Percentiles rank a stretch among this genome's conserved stretches.
Conservation (phyloP, 139 green algal genomes). For the Penium margaritaceum region DNA sequence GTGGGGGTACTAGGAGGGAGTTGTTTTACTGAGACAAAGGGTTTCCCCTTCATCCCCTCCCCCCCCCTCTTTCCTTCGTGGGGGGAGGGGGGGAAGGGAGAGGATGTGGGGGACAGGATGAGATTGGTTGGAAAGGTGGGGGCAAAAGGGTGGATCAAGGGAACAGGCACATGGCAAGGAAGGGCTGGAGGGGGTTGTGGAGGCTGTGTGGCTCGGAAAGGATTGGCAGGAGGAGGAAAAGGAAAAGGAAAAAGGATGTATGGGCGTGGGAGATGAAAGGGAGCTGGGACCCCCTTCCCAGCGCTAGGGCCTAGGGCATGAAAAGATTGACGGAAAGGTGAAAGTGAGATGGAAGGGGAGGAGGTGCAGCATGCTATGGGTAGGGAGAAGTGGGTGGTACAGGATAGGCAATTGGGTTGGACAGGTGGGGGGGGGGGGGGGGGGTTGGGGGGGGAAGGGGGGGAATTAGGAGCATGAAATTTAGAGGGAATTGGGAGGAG, state of each 20-base stretch:
- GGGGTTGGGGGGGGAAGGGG: background rate
- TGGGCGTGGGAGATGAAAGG: background rate
- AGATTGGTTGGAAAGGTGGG: background rate
- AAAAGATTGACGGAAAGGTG: background rate
- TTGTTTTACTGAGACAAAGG: no score
- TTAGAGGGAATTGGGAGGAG: conserved; percentile 2
- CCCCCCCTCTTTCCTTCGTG: no score
- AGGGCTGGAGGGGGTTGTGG: background rate
- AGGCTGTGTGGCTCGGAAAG: background rate
- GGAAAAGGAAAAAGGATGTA: background rate
- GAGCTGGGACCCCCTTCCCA: no score
- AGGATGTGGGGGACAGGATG: background rate
- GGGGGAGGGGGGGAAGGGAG: background rate
- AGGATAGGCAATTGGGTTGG: background rate
- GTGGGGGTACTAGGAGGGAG: no score
- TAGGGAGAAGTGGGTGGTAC: background rate
- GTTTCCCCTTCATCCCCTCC: no score
- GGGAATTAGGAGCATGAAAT: background rate
- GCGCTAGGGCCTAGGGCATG: no score
- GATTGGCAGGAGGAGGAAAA: background rate
- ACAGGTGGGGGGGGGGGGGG: background rate
- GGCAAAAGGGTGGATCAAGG: background rate
- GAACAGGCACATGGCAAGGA: background rate
- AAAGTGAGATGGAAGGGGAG: background rate
- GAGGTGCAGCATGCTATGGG: background rate